Evolutionary conservation across 495 filamentous ascomycete genomes (phyloP), one percentile per base, ranked within the genome.

Genomic region (Neurospora sp.): DNA sequence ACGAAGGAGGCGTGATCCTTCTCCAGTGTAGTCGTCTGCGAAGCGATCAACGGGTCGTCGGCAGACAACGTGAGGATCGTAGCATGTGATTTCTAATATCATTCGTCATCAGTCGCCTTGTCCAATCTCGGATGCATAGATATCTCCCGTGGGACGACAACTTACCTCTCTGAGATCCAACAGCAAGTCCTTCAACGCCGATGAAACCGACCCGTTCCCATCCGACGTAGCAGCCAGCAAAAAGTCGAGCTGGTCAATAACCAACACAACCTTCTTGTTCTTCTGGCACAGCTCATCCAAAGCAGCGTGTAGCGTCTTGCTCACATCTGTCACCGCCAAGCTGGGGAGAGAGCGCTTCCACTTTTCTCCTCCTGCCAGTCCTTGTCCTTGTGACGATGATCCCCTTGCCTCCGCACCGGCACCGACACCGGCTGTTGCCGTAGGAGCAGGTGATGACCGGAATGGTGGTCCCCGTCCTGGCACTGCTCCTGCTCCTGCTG

Each of bases 1-100:
- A 90, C 84, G 70, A 97, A 89, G 39, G 89, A 86, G 10, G 92
- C 87, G 80, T 94, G 91, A 70, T 90, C 86, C 44, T 85, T 84
- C 77, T 93, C 92, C 40, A 96, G 79, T 4, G 89, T 85, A n/a
- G 93, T 90, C 31, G 79, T 75, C 78, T 85, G 82, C 59, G 80
- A 75, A 76, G 83, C 77, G 48, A 96, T 83, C 41, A 97, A 83
- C 7, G 93, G 88, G 6, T 87, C 86, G 76, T 94, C 93, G 40
- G 92, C 90, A 70, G 89, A 85, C n/a, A 92, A 72, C 3, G 91
- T 88, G 46, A 96, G 46, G 23, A 97, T 81, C 5, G 86, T 89
- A 23, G 91, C 83, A 74, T 90, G 79, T n/a, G 86, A 86, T 73
- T 81, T 79, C 84, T 88, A 72, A 69, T 71, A 39, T 18, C 27